Conservation (phyloP, 345 rosid genomes). For the Trapa incisa region DNA sequence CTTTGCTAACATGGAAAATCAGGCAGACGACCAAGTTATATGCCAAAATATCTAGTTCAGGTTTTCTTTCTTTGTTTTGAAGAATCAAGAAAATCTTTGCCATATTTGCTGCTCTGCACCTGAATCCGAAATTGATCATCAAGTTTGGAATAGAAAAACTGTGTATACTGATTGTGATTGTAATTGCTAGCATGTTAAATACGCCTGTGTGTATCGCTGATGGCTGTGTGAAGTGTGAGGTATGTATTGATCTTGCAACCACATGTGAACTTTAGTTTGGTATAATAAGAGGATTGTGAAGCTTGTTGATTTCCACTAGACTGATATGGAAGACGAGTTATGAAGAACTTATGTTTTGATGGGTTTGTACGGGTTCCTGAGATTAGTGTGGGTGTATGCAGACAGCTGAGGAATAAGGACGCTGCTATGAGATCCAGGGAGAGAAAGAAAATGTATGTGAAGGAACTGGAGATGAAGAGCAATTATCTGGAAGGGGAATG, state of each 20-base stretch:
- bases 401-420: constrained; percentile 84
- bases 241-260: background rate
- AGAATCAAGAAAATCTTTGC: too few relatives aligned
- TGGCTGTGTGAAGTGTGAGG: background rate
- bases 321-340: background rate
- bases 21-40: background rate
- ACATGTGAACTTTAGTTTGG: background rate
- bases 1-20: background rate
- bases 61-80: too few relatives aligned
- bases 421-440: constrained; percentile 82
- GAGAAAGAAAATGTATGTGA: constrained; percentile 67
- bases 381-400: constrained; percentile 11
- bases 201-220: background rate
- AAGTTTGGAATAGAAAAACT: too few relatives aligned
- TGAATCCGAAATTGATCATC: too few relatives aligned
- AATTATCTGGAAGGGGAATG: constrained; percentile 77
- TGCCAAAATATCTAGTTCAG: too few relatives aligned
- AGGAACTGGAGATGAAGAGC: constrained; percentile 72
- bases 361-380: background rate
- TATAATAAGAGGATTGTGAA: background rate
- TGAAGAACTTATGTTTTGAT: background rate
- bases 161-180: too few relatives aligned
- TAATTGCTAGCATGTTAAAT: too few relatives aligned
- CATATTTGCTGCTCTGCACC: too few relatives aligned
- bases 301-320: background rate